Evolutionary conservation across 1,284 basidiomycete species (phyloP).

Genomic region (Ustilago loliicola): DNA sequence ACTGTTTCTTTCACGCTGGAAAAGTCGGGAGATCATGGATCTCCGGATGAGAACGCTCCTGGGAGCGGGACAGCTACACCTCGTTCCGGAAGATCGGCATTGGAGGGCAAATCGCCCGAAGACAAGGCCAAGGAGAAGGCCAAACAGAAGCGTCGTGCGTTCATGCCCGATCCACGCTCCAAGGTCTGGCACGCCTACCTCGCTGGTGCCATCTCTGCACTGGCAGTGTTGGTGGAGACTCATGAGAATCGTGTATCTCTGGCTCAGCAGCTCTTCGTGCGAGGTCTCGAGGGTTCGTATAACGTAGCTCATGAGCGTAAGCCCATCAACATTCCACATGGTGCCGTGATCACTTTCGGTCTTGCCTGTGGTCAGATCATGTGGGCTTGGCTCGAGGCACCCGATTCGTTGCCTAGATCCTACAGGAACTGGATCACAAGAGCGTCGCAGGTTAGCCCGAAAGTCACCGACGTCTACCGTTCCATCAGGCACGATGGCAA

Average conservation of each 20-base stretch:
- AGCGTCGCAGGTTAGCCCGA: constrained; percentile 57
- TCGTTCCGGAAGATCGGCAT: constrained; percentile 45
- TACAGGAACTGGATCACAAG: constrained; percentile 68
- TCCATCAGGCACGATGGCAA: constrained; percentile 30
- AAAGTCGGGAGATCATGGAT: constrained; percentile 12
- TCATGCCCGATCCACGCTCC: constrained; percentile 64
- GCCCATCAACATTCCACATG: constrained; percentile 81
- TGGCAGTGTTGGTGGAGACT: constrained; percentile 88
- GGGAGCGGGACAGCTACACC: constrained; percentile 56
- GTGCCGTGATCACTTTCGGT: constrained; percentile 85
- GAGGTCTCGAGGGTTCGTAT: constrained; percentile 84
- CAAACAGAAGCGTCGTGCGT: constrained; percentile 61
- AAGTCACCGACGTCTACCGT: constrained; percentile 35
- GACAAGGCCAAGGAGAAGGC: constrained; percentile 54
- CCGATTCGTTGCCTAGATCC: constrained; percentile 52
- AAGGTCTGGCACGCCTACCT: constrained; percentile 87
- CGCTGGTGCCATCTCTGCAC: constrained; percentile 83
- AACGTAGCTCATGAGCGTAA: constrained; percentile 78
- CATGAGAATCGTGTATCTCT: constrained; percentile 79
- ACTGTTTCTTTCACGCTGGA: constrained; percentile 16
- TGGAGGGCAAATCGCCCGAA: constrained; percentile 55
- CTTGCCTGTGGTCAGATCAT: constrained; percentile 84
- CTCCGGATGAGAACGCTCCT: constrained; percentile 22
- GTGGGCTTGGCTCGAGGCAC: constrained; percentile 80
- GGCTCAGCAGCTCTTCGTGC: constrained; percentile 90